Conservation (phyloP, 306 rosid species). For the Casuarina equisetifolia region DNA sequence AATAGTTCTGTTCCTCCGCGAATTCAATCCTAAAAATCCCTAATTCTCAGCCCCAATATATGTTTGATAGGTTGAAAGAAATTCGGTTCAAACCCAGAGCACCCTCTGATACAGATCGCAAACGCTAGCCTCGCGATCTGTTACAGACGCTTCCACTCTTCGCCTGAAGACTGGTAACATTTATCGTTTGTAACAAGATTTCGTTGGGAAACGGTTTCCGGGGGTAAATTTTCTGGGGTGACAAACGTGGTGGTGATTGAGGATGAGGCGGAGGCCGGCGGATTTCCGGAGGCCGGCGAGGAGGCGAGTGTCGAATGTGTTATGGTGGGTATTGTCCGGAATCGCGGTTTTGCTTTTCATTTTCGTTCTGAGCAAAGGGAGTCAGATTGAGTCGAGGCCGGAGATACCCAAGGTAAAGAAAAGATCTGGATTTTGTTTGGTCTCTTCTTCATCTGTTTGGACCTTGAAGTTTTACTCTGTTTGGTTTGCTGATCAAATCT, state of each 20-base stretch:
- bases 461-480: constrained; percentile 1
- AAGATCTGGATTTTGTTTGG: background rate
- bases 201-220: constrained; percentile 15
- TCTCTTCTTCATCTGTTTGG: background rate
- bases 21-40: constrained; percentile 11
- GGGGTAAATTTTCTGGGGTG: constrained; percentile 5
- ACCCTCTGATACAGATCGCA: constrained; percentile 29
- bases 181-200: background rate
- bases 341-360: constrained; percentile 70
- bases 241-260: constrained; percentile 3
- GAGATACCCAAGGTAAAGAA: constrained; percentile 51
- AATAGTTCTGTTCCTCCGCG: constrained; percentile 18
- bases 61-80: background rate
- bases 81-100: constrained; percentile 3
- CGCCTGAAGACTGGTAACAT: background rate
- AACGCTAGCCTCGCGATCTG: constrained; percentile 18
- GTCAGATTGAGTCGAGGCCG: constrained; percentile 75
- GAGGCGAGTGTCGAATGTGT: constrained; percentile 69
- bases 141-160: background rate
- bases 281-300: constrained; percentile 82
- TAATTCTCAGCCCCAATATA: constrained; percentile 20
- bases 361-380: constrained; percentile 64
- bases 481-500: constrained; percentile 15
- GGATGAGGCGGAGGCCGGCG: constrained; percentile 77
- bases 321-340: constrained; percentile 74